phyloP scores from a whole-genome alignment of 1,284 basidiomycete genomes.

The Lentinula novae-zelandiae region DNA sequence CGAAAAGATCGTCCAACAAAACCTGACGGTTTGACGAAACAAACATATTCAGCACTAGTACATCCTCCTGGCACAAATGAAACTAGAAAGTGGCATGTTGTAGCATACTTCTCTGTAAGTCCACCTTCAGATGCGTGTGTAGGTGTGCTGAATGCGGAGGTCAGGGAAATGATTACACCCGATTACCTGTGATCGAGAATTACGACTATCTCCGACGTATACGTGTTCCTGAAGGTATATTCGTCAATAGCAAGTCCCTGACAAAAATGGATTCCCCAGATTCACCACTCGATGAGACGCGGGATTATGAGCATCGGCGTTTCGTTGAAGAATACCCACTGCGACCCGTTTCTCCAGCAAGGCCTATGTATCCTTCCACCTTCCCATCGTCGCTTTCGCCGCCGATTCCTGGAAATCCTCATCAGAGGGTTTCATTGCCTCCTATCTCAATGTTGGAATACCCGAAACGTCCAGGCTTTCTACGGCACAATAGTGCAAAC shows the following conservation, averaged over 20 bases:
- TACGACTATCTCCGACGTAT: conserved; percentile 66
- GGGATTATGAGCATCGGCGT: background rate
- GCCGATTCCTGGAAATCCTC: conserved; percentile 21
- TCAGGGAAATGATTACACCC: conserved; percentile 63
- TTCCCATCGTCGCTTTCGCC: conserved; percentile 24
- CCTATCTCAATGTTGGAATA: conserved; percentile 37
- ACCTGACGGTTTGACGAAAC: conserved; percentile 72
- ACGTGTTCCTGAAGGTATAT: conserved; percentile 59
- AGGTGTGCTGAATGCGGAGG: conserved; percentile 10
- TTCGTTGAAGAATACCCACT: conserved; percentile 37
- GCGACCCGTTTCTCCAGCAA: conserved; percentile 29
- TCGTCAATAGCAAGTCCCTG: conserved; percentile 59
- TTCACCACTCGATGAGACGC: background rate
- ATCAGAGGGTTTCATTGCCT: conserved; percentile 30
- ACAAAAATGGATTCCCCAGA: conserved; percentile 24
- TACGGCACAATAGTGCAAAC: conserved; percentile 24
- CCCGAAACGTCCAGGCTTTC: conserved; percentile 20
- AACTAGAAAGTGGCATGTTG: conserved; percentile 73
- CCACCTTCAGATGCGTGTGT: conserved; percentile 8
- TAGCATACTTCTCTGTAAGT: conserved; percentile 72
- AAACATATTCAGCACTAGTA: conserved; percentile 74
- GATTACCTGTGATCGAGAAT: conserved; percentile 62
- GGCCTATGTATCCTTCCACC: conserved; percentile 32
- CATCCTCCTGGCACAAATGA: conserved; percentile 51
- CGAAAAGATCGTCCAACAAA: conserved; percentile 71